phyloP scores from a whole-genome alignment of 805 yeast species.

The Saturnispora sanitii region DNA sequence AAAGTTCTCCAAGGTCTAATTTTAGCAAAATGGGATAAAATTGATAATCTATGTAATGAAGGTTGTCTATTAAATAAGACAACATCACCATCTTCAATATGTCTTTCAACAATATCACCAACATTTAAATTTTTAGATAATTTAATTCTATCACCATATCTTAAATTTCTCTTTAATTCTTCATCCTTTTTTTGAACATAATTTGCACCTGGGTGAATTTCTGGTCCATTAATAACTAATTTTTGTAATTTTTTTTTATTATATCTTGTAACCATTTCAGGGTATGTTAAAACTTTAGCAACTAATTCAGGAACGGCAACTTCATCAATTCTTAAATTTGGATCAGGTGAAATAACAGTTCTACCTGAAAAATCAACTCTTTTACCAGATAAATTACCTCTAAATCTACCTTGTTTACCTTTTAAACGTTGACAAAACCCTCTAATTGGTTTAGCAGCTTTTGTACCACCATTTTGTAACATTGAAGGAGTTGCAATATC shows the following conservation, averaged over 20 bases:
- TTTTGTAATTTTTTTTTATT: slow-evolving; percentile 69
- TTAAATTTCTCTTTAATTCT: slow-evolving; percentile 73
- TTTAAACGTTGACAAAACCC: slow-evolving; percentile 95
- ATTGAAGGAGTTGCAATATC: slow-evolving; percentile 81
- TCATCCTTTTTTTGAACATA: slow-evolving; percentile 78
- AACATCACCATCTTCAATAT: slow-evolving; percentile 92
- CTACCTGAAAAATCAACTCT: slow-evolving; percentile 98
- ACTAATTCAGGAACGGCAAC: slow-evolving; percentile 98
- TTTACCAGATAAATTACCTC: slow-evolving; percentile 97
- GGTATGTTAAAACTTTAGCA: slow-evolving; percentile 91
- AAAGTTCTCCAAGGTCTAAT: slow-evolving; percentile 98
- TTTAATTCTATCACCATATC: slow-evolving; percentile 77
- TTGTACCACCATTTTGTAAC: slow-evolving; percentile 48
- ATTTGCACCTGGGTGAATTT: slow-evolving; percentile 92
- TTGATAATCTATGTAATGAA: slow-evolving; percentile 87
- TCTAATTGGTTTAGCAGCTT: slow-evolving; percentile 71
- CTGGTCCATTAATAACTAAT: slow-evolving; percentile 76
- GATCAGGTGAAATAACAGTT: slow-evolving; percentile 98
- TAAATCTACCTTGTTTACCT: slow-evolving; percentile 97
- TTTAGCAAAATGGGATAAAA: slow-evolving; percentile 90
- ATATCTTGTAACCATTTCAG: slow-evolving; percentile 87
- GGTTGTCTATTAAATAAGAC: slow-evolving; percentile 97
- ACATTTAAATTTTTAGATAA: slow-evolving; percentile 66
- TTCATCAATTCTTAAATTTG: slow-evolving; percentile 87
- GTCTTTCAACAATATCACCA: slow-evolving; percentile 95